Conservation (phyloP, 2,329 filamentous ascomycete species). For the Blastomyces silverae region DNA sequence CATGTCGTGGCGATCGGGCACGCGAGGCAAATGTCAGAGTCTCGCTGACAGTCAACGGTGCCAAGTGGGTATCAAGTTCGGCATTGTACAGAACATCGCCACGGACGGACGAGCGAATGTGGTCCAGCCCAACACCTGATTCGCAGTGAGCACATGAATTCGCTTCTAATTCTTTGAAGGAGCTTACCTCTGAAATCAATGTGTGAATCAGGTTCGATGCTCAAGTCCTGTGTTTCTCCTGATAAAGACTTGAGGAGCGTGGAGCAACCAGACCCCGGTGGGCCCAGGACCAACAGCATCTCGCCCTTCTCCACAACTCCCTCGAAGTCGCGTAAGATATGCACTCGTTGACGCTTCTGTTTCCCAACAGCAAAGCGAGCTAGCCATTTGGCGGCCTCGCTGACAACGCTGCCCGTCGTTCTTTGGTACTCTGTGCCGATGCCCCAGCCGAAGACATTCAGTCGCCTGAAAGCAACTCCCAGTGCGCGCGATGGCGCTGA, state of each 20-base stretch:
- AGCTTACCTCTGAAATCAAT: background rate
- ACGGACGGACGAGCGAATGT: slow-evolving; percentile 65
- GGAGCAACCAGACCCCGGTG: slow-evolving; percentile 62
- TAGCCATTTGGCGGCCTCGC: slow-evolving; percentile 35
- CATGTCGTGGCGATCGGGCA: slow-evolving; percentile 71
- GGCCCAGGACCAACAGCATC: slow-evolving; percentile 54
- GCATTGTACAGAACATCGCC: slow-evolving; percentile 80
- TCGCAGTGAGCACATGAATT: slow-evolving; percentile 36
- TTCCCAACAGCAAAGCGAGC: slow-evolving; percentile 23
- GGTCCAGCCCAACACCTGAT: slow-evolving; percentile 64
- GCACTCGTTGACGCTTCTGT: slow-evolving; percentile 38
- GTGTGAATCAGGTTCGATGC: slow-evolving; percentile 57
- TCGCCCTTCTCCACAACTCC: slow-evolving; percentile 53
- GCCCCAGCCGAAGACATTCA: slow-evolving; percentile 35
- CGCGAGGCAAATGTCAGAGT: slow-evolving; percentile 79
- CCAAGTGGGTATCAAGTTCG: slow-evolving; percentile 76
- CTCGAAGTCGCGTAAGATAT: slow-evolving; percentile 58
- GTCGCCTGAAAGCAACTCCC: slow-evolving; percentile 34
- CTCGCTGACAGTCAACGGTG: slow-evolving; percentile 78
- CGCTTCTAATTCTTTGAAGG: background rate
- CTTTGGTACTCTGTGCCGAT: slow-evolving; percentile 40
- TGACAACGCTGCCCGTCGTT: slow-evolving; percentile 4
- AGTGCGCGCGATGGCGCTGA: no score
- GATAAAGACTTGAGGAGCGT: slow-evolving; percentile 78
- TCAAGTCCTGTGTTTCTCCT: slow-evolving; percentile 69